These are phyloP conservation scores for Tarenaya hassleriana DNA, from an alignment of 345 rosid species.

Conservation along the genomic window DNA sequence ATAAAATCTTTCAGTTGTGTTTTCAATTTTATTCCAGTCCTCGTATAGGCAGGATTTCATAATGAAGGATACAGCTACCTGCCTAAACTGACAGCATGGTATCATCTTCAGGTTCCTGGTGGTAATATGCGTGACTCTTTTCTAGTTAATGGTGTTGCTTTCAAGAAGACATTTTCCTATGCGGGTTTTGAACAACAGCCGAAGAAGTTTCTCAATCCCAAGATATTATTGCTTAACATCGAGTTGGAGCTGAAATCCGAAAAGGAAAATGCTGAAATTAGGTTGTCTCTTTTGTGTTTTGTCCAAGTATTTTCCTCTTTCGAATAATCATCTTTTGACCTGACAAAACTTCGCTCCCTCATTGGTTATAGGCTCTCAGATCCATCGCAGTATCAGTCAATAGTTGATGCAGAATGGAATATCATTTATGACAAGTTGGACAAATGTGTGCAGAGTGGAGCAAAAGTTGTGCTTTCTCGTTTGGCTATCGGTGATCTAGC, in stretches of 20 bases:
- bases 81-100: slow-evolving; percentile 18
- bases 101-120: slow-evolving; percentile 72
- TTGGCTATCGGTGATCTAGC: slow-evolving; percentile 98
- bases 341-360: slow-evolving; percentile 13
- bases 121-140: slow-evolving; percentile 96
- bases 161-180: slow-evolving; percentile 97
- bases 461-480: slow-evolving; percentile 93
- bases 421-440: slow-evolving; percentile 97
- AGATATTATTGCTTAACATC: slow-evolving; percentile 74
- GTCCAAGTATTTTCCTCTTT: background rate
- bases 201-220: slow-evolving; percentile 79
- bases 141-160: slow-evolving; percentile 95
- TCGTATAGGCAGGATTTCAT: too few relatives aligned
- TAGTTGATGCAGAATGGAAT: slow-evolving; percentile 99
- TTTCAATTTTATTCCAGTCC: background rate
- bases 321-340: slow-evolving; percentile 13
- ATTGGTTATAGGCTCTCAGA: slow-evolving; percentile 63
- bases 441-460: slow-evolving; percentile 89
- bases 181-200: slow-evolving; percentile 99
- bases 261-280: slow-evolving; percentile 98
- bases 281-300: slow-evolving; percentile 37
- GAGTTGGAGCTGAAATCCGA: slow-evolving; percentile 97
- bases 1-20: background rate
- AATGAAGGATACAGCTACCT: background rate
- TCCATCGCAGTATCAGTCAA: slow-evolving; percentile 96